A percentile compares a stretch with the other conserved stretches of the same genome.
Evolutionary conservation across 176 grass and related monocot genomes (phyloP).

Genomic region (Carex pumila): DNA sequence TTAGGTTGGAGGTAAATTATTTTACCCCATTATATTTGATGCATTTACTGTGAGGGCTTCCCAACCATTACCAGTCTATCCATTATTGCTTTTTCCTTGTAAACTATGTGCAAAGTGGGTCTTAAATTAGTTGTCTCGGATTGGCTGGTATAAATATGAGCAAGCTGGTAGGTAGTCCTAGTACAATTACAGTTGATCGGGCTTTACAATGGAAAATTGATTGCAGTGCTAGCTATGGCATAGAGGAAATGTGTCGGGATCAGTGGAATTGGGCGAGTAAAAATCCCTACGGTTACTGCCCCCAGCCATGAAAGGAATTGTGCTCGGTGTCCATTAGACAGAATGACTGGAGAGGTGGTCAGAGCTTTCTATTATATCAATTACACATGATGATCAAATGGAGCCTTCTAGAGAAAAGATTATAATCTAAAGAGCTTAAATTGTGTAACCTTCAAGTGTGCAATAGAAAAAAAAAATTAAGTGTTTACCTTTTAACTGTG

Average conservation of each 20-base stretch:
- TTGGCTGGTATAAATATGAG: background rate
- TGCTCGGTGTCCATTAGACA: background rate
- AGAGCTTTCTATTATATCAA: background rate
- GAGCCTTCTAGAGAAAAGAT: background rate
- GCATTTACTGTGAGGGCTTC: background rate
- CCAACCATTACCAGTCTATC: background rate
- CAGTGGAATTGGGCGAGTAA: constrained; percentile 90
- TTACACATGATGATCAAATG: background rate
- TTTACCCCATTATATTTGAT: background rate
- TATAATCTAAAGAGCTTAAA: background rate
- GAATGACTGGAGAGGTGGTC: background rate
- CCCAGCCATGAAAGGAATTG: constrained; percentile 19
- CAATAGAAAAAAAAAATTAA: background rate
- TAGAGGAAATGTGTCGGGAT: constrained; percentile 92
- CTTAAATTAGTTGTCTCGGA: background rate
- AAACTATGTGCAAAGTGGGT: background rate
- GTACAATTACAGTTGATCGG: background rate
- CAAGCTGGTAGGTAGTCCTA: background rate
- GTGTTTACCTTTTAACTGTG: background rate
- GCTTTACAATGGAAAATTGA: background rate
- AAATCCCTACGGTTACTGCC: constrained; percentile 64
- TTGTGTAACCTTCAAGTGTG: background rate
- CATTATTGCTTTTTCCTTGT: background rate
- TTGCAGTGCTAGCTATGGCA: constrained; percentile 61
- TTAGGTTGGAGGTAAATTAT: constrained; percentile 66